A percentile compares a stretch with the other conserved stretches of the same genome.
These are phyloP conservation scores for Solanum sparsipilum DNA, from an alignment of 257 asterid genomes.

Conservation along the genomic window DNA sequence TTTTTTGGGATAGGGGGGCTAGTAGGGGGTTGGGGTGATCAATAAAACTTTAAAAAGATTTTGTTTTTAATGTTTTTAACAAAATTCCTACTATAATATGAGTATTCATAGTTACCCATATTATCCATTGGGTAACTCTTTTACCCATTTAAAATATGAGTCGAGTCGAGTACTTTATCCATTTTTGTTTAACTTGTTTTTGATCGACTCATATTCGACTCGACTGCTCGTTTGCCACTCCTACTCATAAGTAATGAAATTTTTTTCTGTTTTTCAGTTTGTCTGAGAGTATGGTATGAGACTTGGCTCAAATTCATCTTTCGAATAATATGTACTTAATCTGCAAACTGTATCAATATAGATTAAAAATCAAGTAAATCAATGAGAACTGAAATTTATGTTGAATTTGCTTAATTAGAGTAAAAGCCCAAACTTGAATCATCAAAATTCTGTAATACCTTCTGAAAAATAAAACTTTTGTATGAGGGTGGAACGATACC, in stretches of 20 bases:
- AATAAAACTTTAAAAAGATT: no score
- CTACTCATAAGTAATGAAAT: neutral
- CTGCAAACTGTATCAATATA: neutral
- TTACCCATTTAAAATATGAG: no score
- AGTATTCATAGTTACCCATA: neutral
- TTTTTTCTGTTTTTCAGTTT: neutral
- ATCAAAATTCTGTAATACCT: neutral
- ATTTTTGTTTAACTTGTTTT: no score
- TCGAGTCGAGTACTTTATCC: no score
- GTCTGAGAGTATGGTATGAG: neutral
- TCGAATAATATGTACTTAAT: neutral
- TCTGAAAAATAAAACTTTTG: neutral
- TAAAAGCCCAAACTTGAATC: neutral
- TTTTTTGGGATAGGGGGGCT: neutral
- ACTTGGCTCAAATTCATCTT: neutral
- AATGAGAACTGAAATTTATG: neutral
- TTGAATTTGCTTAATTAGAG: neutral
- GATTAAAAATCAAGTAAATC: neutral
- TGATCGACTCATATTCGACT: neutral
- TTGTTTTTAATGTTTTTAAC: neutral
- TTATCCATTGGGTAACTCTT: neutral
- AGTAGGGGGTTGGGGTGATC: neutral
- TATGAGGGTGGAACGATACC: neutral
- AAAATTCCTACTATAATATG: neutral
- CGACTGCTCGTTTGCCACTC: neutral